These are phyloP conservation scores for Paraglomus occultum DNA, from an alignment of 192 early-diverging fungal genomes.

Conservation along the genomic window DNA sequence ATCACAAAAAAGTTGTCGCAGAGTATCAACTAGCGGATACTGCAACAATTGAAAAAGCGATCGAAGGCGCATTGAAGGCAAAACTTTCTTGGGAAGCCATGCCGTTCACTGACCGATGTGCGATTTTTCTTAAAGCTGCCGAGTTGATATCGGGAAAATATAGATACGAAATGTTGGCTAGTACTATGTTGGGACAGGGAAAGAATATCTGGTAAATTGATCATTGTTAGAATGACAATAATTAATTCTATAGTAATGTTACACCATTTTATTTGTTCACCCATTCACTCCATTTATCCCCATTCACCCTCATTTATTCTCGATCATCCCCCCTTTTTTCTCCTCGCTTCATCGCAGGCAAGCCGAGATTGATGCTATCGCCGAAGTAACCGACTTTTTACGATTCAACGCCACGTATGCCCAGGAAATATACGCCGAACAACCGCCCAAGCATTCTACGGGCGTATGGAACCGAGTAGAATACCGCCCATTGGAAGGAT, in stretches of 20 bases:
- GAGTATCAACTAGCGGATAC: constrained; percentile 83
- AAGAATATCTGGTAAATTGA: constrained; percentile 83
- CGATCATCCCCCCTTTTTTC: not conserved
- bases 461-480: constrained; percentile 94
- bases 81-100: constrained; percentile 90
- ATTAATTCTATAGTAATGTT: not conserved
- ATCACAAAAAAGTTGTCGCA: constrained; percentile 77
- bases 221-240: no score
- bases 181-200: constrained; percentile 97
- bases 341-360: constrained; percentile 43
- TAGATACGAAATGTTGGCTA: constrained; percentile 82
- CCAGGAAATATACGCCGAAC: constrained; percentile 87
- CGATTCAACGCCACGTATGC: constrained; percentile 95
- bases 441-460: constrained; percentile 85
- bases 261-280: not conserved
- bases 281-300: not conserved
- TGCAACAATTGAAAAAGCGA: constrained; percentile 72
- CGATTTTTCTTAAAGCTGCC: constrained; percentile 98
- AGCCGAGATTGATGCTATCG: constrained; percentile 98
- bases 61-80: constrained; percentile 80
- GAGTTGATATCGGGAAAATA: constrained; percentile 89
- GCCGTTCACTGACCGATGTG: constrained; percentile 90
- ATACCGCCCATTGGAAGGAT: constrained; percentile 96
- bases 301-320: no score
- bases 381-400: constrained; percentile 92